Evolutionary conservation across 805 yeast genomes (phyloP).

Genomic region (Metschnikowia shivogae): DNA sequence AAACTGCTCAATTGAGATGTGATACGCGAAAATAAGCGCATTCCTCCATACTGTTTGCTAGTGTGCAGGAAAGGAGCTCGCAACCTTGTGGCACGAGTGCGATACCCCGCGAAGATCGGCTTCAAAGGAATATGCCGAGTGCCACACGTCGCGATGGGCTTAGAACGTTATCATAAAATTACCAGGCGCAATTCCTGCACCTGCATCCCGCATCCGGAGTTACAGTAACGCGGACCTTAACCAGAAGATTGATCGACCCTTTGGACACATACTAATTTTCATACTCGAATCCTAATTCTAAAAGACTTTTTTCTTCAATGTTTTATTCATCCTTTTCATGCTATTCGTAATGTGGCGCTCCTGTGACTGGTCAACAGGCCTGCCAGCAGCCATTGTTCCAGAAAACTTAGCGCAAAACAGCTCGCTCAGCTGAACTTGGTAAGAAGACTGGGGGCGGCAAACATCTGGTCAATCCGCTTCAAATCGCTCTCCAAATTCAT

Average conservation of each 20-base stretch:
- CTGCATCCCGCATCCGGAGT: too few species aligned
- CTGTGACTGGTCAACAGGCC: not conserved
- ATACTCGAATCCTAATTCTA: too few species aligned
- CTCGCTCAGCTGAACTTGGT: slow-evolving; percentile 1
- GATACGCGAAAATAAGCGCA: not conserved
- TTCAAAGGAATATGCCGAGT: not conserved
- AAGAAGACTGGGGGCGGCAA: slow-evolving; percentile 4
- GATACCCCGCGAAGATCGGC: slow-evolving; percentile 1
- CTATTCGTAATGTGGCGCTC: not conserved
- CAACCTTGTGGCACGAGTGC: not conserved
- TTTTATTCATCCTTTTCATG: not conserved
- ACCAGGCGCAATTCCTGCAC: too few species aligned
- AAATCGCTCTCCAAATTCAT: slow-evolving; percentile 16
- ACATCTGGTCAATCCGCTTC: slow-evolving; percentile 15
- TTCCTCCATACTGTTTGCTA: not conserved
- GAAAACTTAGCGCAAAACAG: not conserved
- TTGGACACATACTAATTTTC: too few species aligned
- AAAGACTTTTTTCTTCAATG: not conserved
- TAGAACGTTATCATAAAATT: too few species aligned
- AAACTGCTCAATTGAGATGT: not conserved
- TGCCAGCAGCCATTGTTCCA: not conserved
- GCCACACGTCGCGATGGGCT: too few species aligned
- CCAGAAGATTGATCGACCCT: too few species aligned
- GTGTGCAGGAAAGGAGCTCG: not conserved
- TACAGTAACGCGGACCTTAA: too few species aligned